phyloP scores from a whole-genome alignment of 129 eudicot genomes.

The Solidago caesia region DNA sequence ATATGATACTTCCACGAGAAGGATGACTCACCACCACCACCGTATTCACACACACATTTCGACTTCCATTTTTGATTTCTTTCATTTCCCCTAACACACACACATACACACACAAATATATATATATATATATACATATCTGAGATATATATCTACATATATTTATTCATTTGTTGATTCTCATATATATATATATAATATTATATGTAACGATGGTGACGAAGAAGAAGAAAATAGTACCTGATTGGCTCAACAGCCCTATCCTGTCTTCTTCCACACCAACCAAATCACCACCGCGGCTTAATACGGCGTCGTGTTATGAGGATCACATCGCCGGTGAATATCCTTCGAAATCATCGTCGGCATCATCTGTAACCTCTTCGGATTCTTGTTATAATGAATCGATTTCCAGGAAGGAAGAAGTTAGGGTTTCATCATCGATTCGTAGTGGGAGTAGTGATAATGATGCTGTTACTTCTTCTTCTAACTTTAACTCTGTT shows the following conservation, averaged over 20 bases:
- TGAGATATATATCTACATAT: no score
- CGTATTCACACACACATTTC: no score
- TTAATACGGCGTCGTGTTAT: slow-evolving; percentile 7
- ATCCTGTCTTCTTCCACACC: slow-evolving; percentile 67
- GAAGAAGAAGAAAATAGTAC: slow-evolving; percentile 65
- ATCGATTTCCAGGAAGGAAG: slow-evolving; percentile 37
- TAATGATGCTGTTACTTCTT: slow-evolving; percentile 26
- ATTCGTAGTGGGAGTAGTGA: slow-evolving; percentile 31
- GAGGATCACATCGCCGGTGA: slow-evolving; percentile 19
- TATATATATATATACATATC: no score
- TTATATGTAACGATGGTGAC: slow-evolving; percentile 35
- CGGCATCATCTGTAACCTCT: slow-evolving; percentile 38
- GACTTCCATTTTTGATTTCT: no score
- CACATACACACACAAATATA: no score
- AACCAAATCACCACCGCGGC: slow-evolving; percentile 33
- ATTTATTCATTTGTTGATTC: no score
- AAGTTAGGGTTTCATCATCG: slow-evolving; percentile 63
- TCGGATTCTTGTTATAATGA: slow-evolving; percentile 24
- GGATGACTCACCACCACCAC: no score
- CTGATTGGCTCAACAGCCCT: slow-evolving; percentile 96
- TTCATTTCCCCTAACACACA: no score
- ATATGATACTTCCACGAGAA: no score
- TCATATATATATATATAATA: no score
- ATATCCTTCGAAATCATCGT: slow-evolving; percentile 26
- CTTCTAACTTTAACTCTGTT: no score